Base-by-base conservation (phyloP, 805 yeast genomes). In the Kuraishia capsulata region DNA sequence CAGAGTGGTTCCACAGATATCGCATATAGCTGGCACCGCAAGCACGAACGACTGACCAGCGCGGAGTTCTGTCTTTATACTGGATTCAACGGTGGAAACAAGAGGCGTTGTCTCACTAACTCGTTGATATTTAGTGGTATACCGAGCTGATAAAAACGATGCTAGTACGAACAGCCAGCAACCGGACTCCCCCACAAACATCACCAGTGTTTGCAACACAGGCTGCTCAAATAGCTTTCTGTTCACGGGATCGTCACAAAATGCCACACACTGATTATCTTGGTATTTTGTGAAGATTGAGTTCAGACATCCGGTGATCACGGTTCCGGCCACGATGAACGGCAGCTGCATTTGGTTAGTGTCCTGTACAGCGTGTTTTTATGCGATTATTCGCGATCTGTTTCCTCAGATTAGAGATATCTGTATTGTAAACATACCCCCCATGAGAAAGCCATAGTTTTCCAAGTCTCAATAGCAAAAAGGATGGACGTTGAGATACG, bases 221-320 rank as follows among this genome's bases (percentile, higher is more conserved):
- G 94, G 92, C 58, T 83, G 89, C 46, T 83, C 84, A 50, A 81
- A 84, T 41, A 61, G 56, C 28, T 60, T 55, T 35, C 65, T 75
- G n/a, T 57, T 53, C 1, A 62, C 42, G 2, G 57, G 45, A 34
- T 57, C 58, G 25, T 59, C 57, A 53, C 87, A 80, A 50, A 73
- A 53, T 13, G 52, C 61, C 4, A 83, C 81, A 56, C 86, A 79
- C 51, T 80, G 86, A 50, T 77, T 71, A 52, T 84, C 92, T 52
- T 84, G 92, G 51, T 59, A 76, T 54, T 84, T 84, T 16, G 90
- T 81, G 44, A 81, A 67, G 34, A 84, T 62, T 9, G 92, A 81
- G 62, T 84, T 84, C 46, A 77, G 56, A 39, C 85, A 76, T 11
- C 94, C 94, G 3, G 85, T 69, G 13, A 75, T 56, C 25, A 84